Percentiles rank a stretch among this genome's conserved stretches.
Conservation (phyloP, 805 yeast species). For the Zygosaccharomyces bisporus region DNA sequence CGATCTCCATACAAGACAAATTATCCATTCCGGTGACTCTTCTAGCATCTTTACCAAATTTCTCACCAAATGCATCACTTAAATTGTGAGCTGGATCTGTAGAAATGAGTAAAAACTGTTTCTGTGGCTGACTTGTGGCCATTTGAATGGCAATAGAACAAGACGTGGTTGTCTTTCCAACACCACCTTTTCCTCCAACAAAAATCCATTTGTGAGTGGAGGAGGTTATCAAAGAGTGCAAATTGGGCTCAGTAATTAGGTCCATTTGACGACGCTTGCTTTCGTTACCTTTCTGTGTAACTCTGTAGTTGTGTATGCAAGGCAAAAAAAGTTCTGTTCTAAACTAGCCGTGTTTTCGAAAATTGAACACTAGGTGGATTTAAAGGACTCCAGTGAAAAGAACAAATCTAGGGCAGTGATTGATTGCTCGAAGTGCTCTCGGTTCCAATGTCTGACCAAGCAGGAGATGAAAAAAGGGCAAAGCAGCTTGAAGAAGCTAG, state of each 20-base stretch:
- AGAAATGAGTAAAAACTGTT: slow-evolving; percentile 82
- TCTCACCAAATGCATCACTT: slow-evolving; percentile 97
- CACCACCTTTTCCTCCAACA: slow-evolving; percentile 99
- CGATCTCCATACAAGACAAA: slow-evolving; percentile 97
- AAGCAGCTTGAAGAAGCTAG: slow-evolving; percentile 72
- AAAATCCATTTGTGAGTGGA: slow-evolving; percentile 87
- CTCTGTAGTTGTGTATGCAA: background rate
- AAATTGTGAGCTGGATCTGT: slow-evolving; percentile 99
- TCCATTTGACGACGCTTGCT: slow-evolving; percentile 38
- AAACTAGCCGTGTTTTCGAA: background rate
- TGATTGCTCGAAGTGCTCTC: background rate
- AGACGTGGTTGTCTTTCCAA: slow-evolving; percentile 97
- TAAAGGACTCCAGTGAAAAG: background rate
- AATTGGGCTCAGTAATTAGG: slow-evolving; percentile 65
- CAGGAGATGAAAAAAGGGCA: slow-evolving; percentile 42
- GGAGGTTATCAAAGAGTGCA: slow-evolving; percentile 64
- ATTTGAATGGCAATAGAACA: slow-evolving; percentile 93
- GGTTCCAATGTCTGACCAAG: slow-evolving; percentile 29
- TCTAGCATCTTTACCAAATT: slow-evolving; percentile 95
- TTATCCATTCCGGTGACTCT: slow-evolving; percentile 85
- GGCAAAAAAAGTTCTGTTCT: background rate
- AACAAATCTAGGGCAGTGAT: background rate
- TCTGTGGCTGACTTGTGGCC: slow-evolving; percentile 74
- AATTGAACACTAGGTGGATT: background rate
- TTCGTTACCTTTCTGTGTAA: background rate